Evolutionary conservation across 306 rosid species (phyloP), one percentile per base, ranked within the genome.

Genomic region (Parietaria judaica): DNA sequence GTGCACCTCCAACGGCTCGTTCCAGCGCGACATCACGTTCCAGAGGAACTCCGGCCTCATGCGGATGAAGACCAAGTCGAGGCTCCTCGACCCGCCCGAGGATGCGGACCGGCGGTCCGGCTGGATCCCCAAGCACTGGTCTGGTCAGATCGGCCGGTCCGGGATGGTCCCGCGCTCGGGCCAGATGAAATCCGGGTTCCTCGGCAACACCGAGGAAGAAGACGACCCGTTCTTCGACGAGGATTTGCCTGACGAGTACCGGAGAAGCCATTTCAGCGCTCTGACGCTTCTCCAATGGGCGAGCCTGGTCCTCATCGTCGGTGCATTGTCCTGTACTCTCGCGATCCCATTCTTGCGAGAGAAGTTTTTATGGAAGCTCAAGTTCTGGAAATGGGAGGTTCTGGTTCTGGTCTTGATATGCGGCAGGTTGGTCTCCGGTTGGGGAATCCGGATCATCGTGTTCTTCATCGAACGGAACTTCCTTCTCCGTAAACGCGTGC

Each of bases 331-430:
- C 37, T 77, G 89, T 13, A 82, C 94, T 0, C 74, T 90, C 1
- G 38, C 68, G 3, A 15, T 86, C 36, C 83, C 67, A 0, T 3
- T 52, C 14, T 23, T 90, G 65, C 73, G 86, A 64, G 4, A 50
- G 1, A 77, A 63, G 71, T 41, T 68, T 16, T 58, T 82, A 31
- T 86, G 94, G 95, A 68, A 84, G 43, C 71, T 90, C 14, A 62
- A 47, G 35, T 10, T 90, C 16, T 90, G 97, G 97, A 86, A 84
- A 74, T 90, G 97, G 97, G 95, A 90, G 69, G 76, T 90, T 4
- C 47, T 86, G 83, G 7, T 90, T 66, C 36, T 86, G 72, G 84
- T 86, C 54, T 37, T 87, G 58, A 90, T 90, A 1, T 90, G 94
- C 58, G 97, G 97, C 4, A 62, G 95, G 16, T 74, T 90, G 74